Conservation (phyloP, 805 yeast genomes). For the Candida multigemmis region DNA sequence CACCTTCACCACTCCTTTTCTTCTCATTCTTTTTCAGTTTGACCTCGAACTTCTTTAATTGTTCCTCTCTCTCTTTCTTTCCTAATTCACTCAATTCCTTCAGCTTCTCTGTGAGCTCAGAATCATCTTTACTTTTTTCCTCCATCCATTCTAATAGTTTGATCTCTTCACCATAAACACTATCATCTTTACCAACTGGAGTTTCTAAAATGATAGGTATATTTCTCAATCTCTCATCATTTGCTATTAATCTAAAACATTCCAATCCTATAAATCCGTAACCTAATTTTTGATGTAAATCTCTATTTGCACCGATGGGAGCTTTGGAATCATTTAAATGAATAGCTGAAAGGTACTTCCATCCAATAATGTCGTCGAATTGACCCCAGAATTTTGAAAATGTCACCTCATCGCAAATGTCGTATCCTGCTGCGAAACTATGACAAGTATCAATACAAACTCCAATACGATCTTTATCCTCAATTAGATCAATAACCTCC, state of each 20-base stretch:
- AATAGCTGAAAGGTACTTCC: slow-evolving; percentile 64
- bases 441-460: slow-evolving; percentile 97
- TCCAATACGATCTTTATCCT: slow-evolving; percentile 79
- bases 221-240: slow-evolving; percentile 47
- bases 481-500: slow-evolving; percentile 68
- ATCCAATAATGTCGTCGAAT: slow-evolving; percentile 70
- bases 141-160: slow-evolving; percentile 75
- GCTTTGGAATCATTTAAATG: slow-evolving; percentile 95
- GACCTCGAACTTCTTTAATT: slow-evolving; percentile 53
- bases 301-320: slow-evolving; percentile 83
- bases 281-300: slow-evolving; percentile 85
- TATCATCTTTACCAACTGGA: slow-evolving; percentile 62
- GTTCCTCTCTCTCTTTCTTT: slow-evolving; percentile 59
- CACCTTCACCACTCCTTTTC: slow-evolving; percentile 4
- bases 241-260: slow-evolving; percentile 70
- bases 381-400: slow-evolving; percentile 65
- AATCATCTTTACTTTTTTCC: slow-evolving; percentile 44
- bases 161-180: slow-evolving; percentile 71
- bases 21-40: slow-evolving; percentile 24
- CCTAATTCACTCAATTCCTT: slow-evolving; percentile 51
- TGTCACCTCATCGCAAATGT: slow-evolving; percentile 50
- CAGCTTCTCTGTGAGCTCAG: slow-evolving; percentile 42
- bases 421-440: slow-evolving; percentile 94
- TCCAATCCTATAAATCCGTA: slow-evolving; percentile 85
- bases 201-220: slow-evolving; percentile 86